These are phyloP conservation scores for Castanopsis chinensis DNA, from an alignment of 306 rosid genomes.

Conservation along the genomic window DNA sequence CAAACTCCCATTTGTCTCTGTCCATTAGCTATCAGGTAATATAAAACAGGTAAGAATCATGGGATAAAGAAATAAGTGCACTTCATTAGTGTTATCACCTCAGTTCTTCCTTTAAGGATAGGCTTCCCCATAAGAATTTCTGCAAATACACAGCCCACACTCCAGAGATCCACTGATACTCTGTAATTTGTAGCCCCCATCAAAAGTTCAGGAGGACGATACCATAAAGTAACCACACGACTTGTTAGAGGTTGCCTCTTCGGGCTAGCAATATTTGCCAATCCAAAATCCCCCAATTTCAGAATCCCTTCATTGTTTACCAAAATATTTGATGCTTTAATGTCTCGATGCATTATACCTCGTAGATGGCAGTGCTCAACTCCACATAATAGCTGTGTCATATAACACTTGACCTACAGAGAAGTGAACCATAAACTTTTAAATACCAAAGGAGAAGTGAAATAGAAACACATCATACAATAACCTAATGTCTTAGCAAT, in stretches of 20 bases:
- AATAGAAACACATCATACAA: background rate
- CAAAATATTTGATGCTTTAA: constrained; percentile 86
- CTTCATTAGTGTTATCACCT: constrained; percentile 46
- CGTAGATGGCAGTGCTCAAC: constrained; percentile 94
- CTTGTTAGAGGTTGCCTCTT: constrained; percentile 72
- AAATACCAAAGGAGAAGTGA: background rate
- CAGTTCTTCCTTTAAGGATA: constrained; percentile 93
- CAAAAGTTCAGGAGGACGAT: constrained; percentile 97
- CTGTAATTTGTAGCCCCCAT: constrained; percentile 91
- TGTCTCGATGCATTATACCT: constrained; percentile 92
- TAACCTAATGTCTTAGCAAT: background rate
- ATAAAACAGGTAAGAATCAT: background rate
- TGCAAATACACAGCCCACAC: constrained; percentile 94
- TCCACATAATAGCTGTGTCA: constrained; percentile 93
- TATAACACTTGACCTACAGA: constrained; percentile 79
- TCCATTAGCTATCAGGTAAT: background rate
- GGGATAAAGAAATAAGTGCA: background rate
- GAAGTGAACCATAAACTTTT: constrained; percentile 3
- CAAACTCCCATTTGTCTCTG: background rate
- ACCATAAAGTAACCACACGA: constrained; percentile 95
- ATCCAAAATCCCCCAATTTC: constrained; percentile 92
- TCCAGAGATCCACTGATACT: constrained; percentile 92
- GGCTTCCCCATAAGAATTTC: constrained; percentile 81
- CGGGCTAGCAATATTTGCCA: constrained; percentile 69
- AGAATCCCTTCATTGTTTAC: constrained; percentile 84